Evolutionary conservation across 345 rosid genomes (phyloP), one percentile per base, ranked within the genome.

Genomic region (Populus davidiana): DNA sequence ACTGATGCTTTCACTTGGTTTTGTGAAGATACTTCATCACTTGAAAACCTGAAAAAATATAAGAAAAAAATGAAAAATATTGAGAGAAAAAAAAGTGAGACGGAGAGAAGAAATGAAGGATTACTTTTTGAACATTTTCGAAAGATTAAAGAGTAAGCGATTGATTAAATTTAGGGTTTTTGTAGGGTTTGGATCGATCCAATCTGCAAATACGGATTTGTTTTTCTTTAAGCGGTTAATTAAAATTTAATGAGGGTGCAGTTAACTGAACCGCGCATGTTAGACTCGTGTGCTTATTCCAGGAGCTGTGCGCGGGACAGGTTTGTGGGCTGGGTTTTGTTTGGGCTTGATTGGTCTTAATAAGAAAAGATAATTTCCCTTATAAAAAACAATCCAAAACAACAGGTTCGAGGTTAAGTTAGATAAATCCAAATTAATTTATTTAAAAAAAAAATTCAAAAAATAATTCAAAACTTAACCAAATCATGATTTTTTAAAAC

Each of bases 1-100:
- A 94, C 98, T 47, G 99, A 96, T 39, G 99, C 99, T 79, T 96
- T 96, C 52, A 96, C 97, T 90, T 96, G 99, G 85, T 96, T 96
- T 73, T 94, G 99, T 50, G 97, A 86, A 4, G 99, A 96, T 21
- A 96, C 92, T 13, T 96, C 99, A 84, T 96, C 98, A 12, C 85
- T 82, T 3, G 91, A 90, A 87, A 96, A 96, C 89, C 99, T 96
- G 78, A 62, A 18, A 49, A 36, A 33, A n/a, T 11, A 62, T 8
- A 67, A 67, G 11, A 31, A 20, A 25, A 65, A 20, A 36, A 36
- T 35, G 54, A 38, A 69, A 39, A 21, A 21, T 0, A n/a, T 0
- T 13, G 18, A 5, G 7, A 9, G 18, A 69, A 6, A 9, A 43
- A 69, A 69, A 43, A 5, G 52, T 16, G 8, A 38, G 8, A 8